phyloP scores from a whole-genome alignment of 768 basidiomycete species.

The Russula abietina region DNA sequence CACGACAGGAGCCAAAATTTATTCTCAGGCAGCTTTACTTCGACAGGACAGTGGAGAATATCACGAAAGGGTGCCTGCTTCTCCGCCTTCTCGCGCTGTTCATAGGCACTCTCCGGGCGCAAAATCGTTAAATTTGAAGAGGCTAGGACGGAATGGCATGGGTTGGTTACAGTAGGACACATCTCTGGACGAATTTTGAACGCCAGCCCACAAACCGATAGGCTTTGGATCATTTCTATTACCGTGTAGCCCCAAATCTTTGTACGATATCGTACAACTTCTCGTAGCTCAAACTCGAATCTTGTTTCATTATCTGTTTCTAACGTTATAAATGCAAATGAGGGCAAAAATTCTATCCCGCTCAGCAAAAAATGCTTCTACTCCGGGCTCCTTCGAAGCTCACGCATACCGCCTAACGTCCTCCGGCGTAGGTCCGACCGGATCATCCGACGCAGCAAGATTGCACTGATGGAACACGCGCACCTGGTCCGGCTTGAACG shows the following conservation, averaged over 20 bases:
- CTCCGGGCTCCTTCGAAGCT: slow-evolving; percentile 7
- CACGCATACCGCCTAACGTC: slow-evolving; percentile 60
- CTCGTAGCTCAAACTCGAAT: too few relatives aligned
- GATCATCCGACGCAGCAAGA: slow-evolving; percentile 73
- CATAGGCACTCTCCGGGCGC: too few relatives aligned
- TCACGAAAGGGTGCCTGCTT: slow-evolving; percentile 12
- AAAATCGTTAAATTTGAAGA: too few relatives aligned
- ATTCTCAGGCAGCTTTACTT: slow-evolving; percentile 20
- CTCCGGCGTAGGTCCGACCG: slow-evolving; percentile 58
- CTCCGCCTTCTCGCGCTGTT: slow-evolving; percentile 13
- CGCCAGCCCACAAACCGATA: too few relatives aligned
- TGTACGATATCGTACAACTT: background rate
- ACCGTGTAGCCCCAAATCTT: background rate
- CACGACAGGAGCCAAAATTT: slow-evolving; percentile 2
- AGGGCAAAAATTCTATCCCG: too few relatives aligned
- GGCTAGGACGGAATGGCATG: too few relatives aligned
- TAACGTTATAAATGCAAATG: too few relatives aligned
- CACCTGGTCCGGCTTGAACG: slow-evolving; percentile 61
- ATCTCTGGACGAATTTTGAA: too few relatives aligned
- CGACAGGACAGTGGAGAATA: slow-evolving; percentile 9
- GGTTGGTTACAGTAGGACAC: too few relatives aligned
- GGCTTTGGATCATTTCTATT: too few relatives aligned
- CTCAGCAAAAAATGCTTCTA: too few relatives aligned
- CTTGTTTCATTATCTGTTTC: too few relatives aligned
- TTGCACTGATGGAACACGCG: slow-evolving; percentile 84